These are phyloP conservation scores for Discostella stelligeroides DNA, from an alignment of 108 stramenopile species.

Conservation along the genomic window DNA sequence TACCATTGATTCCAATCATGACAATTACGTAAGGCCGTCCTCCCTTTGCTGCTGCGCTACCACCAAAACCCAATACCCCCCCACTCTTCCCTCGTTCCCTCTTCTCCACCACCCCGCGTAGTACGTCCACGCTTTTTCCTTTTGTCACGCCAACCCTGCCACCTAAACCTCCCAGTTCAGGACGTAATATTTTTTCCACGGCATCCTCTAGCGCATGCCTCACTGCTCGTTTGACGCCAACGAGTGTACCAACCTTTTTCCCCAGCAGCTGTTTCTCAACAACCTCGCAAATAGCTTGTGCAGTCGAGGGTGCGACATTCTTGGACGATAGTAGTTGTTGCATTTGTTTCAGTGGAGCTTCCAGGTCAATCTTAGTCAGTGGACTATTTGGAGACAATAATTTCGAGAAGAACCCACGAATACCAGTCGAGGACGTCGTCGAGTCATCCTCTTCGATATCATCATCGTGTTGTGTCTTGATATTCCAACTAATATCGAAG, in stretches of 20 bases:
- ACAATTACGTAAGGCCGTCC: constrained; percentile 85
- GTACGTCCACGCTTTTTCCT: constrained; percentile 54
- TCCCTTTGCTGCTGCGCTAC: constrained; percentile 36
- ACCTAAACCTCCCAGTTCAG: constrained; percentile 36
- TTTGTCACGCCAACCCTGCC: constrained; percentile 12
- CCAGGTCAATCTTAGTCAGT: constrained; percentile 68
- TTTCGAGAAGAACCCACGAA: constrained; percentile 62
- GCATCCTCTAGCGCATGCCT: constrained; percentile 80
- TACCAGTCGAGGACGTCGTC: constrained; percentile 16
- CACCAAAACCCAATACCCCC: constrained; percentile 45
- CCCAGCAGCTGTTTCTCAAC: constrained; percentile 65
- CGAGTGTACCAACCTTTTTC: constrained; percentile 68
- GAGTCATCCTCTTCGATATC: constrained; percentile 40
- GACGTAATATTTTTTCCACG: constrained; percentile 63
- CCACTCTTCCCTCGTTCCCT: constrained; percentile 32
- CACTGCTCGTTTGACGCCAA: constrained; percentile 82
- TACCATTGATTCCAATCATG: constrained; percentile 97
- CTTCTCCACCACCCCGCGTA: constrained; percentile 66
- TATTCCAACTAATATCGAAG: constrained; percentile 39
- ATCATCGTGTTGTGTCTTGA: constrained; percentile 36
- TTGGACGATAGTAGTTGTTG: constrained; percentile 80
- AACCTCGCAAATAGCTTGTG: constrained; percentile 66
- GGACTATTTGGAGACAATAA: constrained; percentile 57
- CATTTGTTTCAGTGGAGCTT: constrained; percentile 81
- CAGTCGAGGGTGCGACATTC: constrained; percentile 92